Conservation (phyloP, 192 early-diverging fungal genomes). For the Coemansia sp. region DNA sequence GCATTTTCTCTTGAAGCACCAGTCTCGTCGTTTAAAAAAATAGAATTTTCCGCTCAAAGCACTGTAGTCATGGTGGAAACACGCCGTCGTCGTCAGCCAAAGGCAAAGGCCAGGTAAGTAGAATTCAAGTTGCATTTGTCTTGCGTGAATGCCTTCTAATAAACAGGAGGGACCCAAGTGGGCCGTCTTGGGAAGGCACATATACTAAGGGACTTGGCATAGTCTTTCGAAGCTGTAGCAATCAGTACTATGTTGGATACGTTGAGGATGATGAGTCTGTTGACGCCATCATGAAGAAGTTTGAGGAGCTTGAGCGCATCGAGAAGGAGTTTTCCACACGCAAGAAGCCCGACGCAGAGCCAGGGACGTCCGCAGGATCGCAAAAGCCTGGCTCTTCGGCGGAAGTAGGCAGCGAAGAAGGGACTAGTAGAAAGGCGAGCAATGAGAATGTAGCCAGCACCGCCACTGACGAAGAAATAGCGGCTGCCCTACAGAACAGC, state of each 20-base stretch:
- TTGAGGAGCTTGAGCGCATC: conserved; percentile 90
- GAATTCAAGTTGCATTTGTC: not conserved
- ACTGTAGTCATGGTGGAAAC: conserved; percentile 46
- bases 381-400: conserved; percentile 11
- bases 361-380: conserved; percentile 8
- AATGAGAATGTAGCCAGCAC: not conserved
- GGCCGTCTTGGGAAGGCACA: not conserved
- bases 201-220: no score
- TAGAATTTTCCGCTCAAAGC: not conserved
- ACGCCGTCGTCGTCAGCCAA: conserved; percentile 45
- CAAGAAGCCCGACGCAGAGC: conserved; percentile 26
- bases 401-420: not conserved
- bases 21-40: not conserved
- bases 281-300: conserved; percentile 97
- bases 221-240: conserved; percentile 18
- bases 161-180: not conserved
- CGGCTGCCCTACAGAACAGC: not conserved
- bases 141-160: no score
- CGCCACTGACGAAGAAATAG: not conserved
- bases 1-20: not conserved
- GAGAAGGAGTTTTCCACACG: conserved; percentile 72
- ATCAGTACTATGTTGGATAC: conserved; percentile 88
- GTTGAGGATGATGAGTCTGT: conserved; percentile 96
- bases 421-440: not conserved
- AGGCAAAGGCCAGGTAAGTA: conserved; percentile 47